Base-by-base conservation (phyloP, 1,284 basidiomycete genomes). In the Pascua sp. region DNA sequence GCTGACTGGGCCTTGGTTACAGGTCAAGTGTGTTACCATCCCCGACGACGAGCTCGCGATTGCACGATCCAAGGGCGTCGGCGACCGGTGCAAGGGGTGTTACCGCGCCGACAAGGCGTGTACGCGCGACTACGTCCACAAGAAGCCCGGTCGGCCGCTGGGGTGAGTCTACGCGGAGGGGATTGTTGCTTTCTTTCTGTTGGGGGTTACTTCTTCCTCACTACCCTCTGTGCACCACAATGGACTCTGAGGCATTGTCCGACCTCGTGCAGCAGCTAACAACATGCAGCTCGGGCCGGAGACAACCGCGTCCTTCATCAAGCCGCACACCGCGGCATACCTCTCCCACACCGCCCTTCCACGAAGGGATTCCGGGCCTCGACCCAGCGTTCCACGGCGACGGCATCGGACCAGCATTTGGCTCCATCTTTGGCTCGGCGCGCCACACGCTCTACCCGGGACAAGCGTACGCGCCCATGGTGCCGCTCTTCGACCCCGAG, bases 121-220 rank as follows among this genome's bases (percentile, higher is more conserved):
- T 43, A 59, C 57, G 15, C 42, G 47, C 47, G 44, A 51, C 13
- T 62, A 62, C 39, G 50, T 60, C 24, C 57, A 57, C 52, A 62
- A 62, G 49, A 56, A 59, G 50, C 61, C 61, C 1, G 61, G 61
- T 0, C 49, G 61, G 10, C 61, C 61, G 8, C 9, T 55, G 12
- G 61, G 61, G 49, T 52, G 55, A n/a, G 58, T 46, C 24, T 44
- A 44, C 18, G 42, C 7, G 42, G 7, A 44, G 42, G 24, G 24
- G 24, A 32, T 32, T 32, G 24, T 32, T 32, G 24, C 7, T 32
- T 32, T 4, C 7, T 7, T 7, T 32, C 7, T 32, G 24, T 7
- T n/a, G n/a, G n/a, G n/a, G n/a, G n/a, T n/a, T n/a, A n/a, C n/a
- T n/a, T n/a, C 24, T 32, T 32, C 24, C 7, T 7, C 24, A 32